Base-by-base conservation (phyloP, 2,329 filamentous ascomycete genomes). In the Coniella lustricola region DNA sequence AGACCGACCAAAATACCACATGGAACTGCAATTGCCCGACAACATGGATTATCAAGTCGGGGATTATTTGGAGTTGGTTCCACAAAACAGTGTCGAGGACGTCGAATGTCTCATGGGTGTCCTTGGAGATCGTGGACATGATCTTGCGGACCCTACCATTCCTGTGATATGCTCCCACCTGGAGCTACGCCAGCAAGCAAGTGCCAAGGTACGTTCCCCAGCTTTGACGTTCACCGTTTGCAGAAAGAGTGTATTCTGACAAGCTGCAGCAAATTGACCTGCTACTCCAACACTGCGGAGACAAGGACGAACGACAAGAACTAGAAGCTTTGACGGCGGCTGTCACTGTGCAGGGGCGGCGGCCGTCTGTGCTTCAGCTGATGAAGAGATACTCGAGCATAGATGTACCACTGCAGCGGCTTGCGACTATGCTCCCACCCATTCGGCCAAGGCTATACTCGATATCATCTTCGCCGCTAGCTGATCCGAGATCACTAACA, bases 361-460 rank as follows among this genome's bases (percentile, higher is more conserved):
- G 73, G 14, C 60, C 74, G 25, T 74, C 73, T 0, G 59, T 75
- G 0, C 66, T 82, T 2, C 77, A 81, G 48, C 64, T 82, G 3
- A 69, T 82, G 2, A 72, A 76, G 51, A 67, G 69, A 7, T 74
- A 76, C 55, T 67, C 70, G 0, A 63, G 64, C 1, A 68, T 78
- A 43, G 62, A 70, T 2, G 58, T 82, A 0, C 65, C 76, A 0
- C 68, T 82, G 22, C 68, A 68, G 4, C 64, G 71, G 25, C 82
- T 77, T 62, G 65, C 82, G 3, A 65, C 70, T 39, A 75, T 79
- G 65, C 72, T 80, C 2, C 72, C 76, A 1, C 74, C 78, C 0
- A 77, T 84, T 72, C 72, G 76, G 3, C 65, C 76, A 14, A 73
- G 76, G n/a, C 74, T 78, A 49, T 79, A 80, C 59, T 75, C 71